Conservation (phyloP, 2,329 filamentous ascomycete species). For the Hypoxylon sp. region DNA sequence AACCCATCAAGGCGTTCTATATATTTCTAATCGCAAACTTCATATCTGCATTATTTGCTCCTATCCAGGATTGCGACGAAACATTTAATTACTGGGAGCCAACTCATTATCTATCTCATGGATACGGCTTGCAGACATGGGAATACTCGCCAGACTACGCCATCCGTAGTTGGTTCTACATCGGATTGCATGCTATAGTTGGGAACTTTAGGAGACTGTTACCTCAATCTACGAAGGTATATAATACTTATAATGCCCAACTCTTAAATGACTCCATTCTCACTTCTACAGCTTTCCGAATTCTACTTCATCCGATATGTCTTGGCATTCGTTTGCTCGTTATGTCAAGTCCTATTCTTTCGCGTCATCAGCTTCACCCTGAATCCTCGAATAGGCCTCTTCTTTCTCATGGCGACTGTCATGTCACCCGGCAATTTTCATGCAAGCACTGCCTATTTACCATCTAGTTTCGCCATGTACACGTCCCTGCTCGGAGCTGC, state of each 20-base stretch:
- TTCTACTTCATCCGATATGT: constrained; percentile 89
- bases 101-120: constrained; percentile 91
- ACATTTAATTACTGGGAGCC: constrained; percentile 99
- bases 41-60: constrained; percentile 83
- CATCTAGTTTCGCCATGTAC: constrained; percentile 98
- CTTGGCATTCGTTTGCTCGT: constrained; percentile 82
- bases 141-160: constrained; percentile 97
- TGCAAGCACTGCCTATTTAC: constrained; percentile 86
- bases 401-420: constrained; percentile 83
- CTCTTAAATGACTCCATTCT: constrained; percentile 27
- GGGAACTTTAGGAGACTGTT: constrained; percentile 76
- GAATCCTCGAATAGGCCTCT: constrained; percentile 85
- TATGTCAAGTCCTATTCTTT: constrained; percentile 87
- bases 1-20: constrained; percentile 84
- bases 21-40: constrained; percentile 81
- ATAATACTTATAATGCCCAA: constrained; percentile 11
- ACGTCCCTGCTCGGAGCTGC: constrained; percentile 87
- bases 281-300: constrained; percentile 68
- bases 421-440: constrained; percentile 95
- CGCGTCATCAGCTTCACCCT: constrained; percentile 81
- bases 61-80: constrained; percentile 98
- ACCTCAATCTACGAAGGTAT: constrained; percentile 72
- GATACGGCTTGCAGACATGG: constrained; percentile 96
- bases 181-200: constrained; percentile 81
- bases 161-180: constrained; percentile 95